Evolutionary conservation across 441 rosid species (phyloP), one percentile per base, ranked within the genome.

Genomic region (Euphorbia corollata): DNA sequence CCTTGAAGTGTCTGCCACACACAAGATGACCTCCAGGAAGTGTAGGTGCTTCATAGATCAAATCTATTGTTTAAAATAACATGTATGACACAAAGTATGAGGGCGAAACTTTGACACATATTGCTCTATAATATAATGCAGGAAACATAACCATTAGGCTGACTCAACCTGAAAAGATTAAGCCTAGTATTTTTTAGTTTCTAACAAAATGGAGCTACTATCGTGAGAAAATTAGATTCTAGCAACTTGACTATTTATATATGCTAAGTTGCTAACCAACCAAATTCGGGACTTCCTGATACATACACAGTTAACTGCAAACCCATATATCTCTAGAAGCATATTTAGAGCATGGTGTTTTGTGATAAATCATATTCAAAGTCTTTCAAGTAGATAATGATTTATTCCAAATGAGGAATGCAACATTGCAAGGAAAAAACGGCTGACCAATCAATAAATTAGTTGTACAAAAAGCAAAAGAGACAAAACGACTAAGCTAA

Each of bases 61-160:
- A 2, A 36, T 67, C 20, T 11, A 41, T 16, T 23, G 24, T 27
- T 8, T 8, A 22, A 10, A 5, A 24, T 41, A 58, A 30, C 13
- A 63, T 19, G 38, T 8, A 41, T 61, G 7, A 30, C 22, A 2
- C 5, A 36, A 32, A 60, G 36, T 22, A 48, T 20, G 18, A 6
- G 1, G 24, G 18, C 2, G 36, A 47, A 30, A 68, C 8, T 9
- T 6, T 1, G 51, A 39, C 19, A 15, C 61, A 13, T 34, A 34
- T 20, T 15, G 9, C 16, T 48, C 39, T 20, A 12, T 24, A 27
- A 23, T 43, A 10, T 30, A 27, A 3, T 11, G 38, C 56, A 16
- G n/a, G 34, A 24, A 60, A 18, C 39, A 68, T 18, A 38, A 38
- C 38, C 16, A 50, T 50, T 24, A 69, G 38, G 60, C n/a, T 48